These are phyloP conservation scores for Diaporthe ilicicola DNA, from an alignment of 2,329 filamentous ascomycete genomes.

Conservation along the genomic window DNA sequence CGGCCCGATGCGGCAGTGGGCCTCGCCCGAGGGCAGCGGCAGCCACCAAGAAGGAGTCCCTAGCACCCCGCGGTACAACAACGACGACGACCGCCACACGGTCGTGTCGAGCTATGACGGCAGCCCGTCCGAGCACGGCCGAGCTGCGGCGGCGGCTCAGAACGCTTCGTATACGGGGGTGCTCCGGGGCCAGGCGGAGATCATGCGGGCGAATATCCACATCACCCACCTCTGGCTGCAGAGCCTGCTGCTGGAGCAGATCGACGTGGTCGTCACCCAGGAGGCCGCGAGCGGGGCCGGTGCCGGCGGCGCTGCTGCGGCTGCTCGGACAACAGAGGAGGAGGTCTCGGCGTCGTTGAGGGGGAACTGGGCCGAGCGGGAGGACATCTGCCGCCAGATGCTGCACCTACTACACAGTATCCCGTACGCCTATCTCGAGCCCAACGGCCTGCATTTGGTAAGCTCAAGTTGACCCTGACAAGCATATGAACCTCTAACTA, in stretches of 20 bases:
- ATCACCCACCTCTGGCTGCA: constrained; percentile 50
- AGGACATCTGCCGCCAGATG: constrained; percentile 47
- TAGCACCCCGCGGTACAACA: not conserved
- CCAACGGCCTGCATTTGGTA: constrained; percentile 43
- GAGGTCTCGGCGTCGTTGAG: not conserved
- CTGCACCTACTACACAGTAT: constrained; percentile 46
- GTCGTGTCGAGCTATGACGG: not conserved
- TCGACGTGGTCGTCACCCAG: constrained; percentile 41
- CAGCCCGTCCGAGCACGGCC: not conserved
- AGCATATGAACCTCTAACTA: no score
- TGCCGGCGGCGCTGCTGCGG: no score
- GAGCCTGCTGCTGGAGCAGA: constrained; percentile 45
- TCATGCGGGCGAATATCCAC: constrained; percentile 46
- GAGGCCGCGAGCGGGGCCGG: constrained; percentile 11
- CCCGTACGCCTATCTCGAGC: constrained; percentile 42
- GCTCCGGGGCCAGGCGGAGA: constrained; percentile 35
- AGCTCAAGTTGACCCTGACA: no score
- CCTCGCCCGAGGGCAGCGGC: constrained; percentile 1
- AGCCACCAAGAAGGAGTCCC: not conserved
- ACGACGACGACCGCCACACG: not conserved
- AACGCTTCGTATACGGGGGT: not conserved
- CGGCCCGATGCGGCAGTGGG: constrained; percentile 39
- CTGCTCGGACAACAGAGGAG: no score
- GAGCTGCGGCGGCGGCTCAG: not conserved
- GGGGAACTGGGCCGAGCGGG: constrained; percentile 43